Evolutionary conservation across 2,329 filamentous ascomycete genomes (phyloP).

Genomic region (Septoria petroselini): DNA sequence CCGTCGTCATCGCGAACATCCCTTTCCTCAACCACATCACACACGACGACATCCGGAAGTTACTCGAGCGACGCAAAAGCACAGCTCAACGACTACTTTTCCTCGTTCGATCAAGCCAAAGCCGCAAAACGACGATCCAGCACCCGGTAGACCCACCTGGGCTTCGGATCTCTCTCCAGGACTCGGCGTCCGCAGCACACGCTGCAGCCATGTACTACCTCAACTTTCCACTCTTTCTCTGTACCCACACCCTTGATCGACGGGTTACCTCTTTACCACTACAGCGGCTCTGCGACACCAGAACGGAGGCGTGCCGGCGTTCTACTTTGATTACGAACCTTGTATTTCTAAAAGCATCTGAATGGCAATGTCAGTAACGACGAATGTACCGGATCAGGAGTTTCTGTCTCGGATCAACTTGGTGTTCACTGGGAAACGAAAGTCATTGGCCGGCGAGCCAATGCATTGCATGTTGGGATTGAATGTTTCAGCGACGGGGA

Average conservation of each 20-base stretch:
- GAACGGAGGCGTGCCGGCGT: slow-evolving; percentile 15
- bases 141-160: slow-evolving; percentile 22
- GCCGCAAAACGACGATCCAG: slow-evolving; percentile 49
- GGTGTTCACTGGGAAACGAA: slow-evolving; percentile 4
- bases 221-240: background rate
- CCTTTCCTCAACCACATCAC: slow-evolving; percentile 60
- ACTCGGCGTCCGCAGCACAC: background rate
- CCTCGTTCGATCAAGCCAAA: slow-evolving; percentile 81
- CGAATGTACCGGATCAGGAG: slow-evolving; percentile 16
- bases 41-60: slow-evolving; percentile 38
- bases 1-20: slow-evolving; percentile 79
- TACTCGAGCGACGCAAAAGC: slow-evolving; percentile 74
- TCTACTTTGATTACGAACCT: slow-evolving; percentile 6
- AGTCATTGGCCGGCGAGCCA: slow-evolving; percentile 24
- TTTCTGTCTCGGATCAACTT: background rate
- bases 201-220: slow-evolving; percentile 7
- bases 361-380: slow-evolving; percentile 21
- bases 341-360: slow-evolving; percentile 31
- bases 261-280: background rate
- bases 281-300: slow-evolving; percentile 18
- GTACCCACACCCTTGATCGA: background rate
- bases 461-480: slow-evolving; percentile 10
- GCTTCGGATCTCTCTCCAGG: slow-evolving; percentile 3
- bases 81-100: slow-evolving; percentile 82
- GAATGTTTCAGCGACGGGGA: slow-evolving; percentile 13